Evolutionary conservation across 495 filamentous ascomycete species (phyloP), one percentile per base, ranked within the genome.

Genomic region (Aspergillus biplanus): DNA sequence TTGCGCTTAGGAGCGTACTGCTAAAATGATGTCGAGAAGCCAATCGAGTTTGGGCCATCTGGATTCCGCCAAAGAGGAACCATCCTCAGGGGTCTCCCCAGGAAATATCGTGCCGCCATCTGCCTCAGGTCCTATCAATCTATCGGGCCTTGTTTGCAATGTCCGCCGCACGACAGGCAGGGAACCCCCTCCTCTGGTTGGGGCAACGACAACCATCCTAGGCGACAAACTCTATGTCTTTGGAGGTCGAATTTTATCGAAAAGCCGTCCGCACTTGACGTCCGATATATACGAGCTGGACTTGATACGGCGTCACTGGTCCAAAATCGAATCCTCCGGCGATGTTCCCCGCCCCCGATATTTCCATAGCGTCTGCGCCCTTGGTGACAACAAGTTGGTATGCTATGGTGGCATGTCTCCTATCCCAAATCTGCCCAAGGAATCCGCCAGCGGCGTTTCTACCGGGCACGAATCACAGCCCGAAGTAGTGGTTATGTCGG

Each of bases 351-450:
- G 91, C 8, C 92, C 96, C 16, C 87, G 95, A 21, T 99, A 99
- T 72, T 99, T 99, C 69, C 95, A 99, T 77, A 97, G 91, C 63
- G 89, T 97, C 66, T 98, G 96, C 71, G 85, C 90, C 6, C 79
- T 98, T 9, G 95, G 96, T 4, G 95, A 97, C 73, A 93, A 90
- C 3, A 99, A 98, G 74, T 80, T 99, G 67, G 95, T 99, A 3
- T 97, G 93, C 75, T 99, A 97, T 77, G 95, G 95, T 50, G 95
- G 95, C 52, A 99, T 99, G 95, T 97, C 94, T 6, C 94, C 93
- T 12, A 87, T 87, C 5, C 78, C 85, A 7, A 79, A 73, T 48
- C 61, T 78, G 44, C 63, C 66, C 68, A 83, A 73, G 65, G 86
- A 75, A 63, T 64, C 71, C 46, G 62, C 68, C 69, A 80, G 57